A percentile compares a stretch with the other conserved stretches of the same genome.
These are phyloP conservation scores for Porogramme epimiltina DNA, from an alignment of 1,284 basidiomycete species.

Conservation along the genomic window DNA sequence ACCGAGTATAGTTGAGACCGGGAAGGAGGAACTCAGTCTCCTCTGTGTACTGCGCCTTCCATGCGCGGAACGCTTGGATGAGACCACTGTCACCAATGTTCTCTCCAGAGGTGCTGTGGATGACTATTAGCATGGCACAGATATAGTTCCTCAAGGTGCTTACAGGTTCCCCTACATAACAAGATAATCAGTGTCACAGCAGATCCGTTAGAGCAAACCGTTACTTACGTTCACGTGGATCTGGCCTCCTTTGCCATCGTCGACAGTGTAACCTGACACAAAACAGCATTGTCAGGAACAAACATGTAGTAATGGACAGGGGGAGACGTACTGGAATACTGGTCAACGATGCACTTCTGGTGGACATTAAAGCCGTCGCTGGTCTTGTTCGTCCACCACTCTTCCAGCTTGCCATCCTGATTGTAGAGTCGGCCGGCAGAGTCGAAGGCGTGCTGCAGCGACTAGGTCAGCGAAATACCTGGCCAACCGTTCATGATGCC, in stretches of 20 bases:
- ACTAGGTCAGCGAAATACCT: neutral
- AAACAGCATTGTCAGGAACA: neutral
- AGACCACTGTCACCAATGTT: slow-evolving; percentile 89
- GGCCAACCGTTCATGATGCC: neutral
- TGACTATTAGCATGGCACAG: neutral
- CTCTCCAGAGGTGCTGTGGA: slow-evolving; percentile 75
- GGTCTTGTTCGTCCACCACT: slow-evolving; percentile 88
- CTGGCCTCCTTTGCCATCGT: slow-evolving; percentile 83
- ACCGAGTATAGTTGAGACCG: slow-evolving; percentile 81
- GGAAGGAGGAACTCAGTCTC: slow-evolving; percentile 77
- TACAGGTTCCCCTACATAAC: slow-evolving; percentile 67
- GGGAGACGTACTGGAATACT: slow-evolving; percentile 69
- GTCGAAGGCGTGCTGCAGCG: slow-evolving; percentile 85
- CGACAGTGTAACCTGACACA: slow-evolving; percentile 70
- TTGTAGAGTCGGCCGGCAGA: slow-evolving; percentile 86
- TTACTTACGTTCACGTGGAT: slow-evolving; percentile 82
- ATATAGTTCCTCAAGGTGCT: no score
- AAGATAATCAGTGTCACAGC: slow-evolving; percentile 1
- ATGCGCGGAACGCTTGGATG: slow-evolving; percentile 86
- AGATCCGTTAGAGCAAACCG: neutral
- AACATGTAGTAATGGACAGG: neutral
- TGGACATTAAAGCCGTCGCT: slow-evolving; percentile 82
- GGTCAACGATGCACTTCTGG: slow-evolving; percentile 86
- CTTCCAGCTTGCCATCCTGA: slow-evolving; percentile 79
- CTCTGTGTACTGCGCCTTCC: slow-evolving; percentile 71